phyloP scores from a whole-genome alignment of 1,139 yeast genomes.

The Yamadazyma buinensis region DNA sequence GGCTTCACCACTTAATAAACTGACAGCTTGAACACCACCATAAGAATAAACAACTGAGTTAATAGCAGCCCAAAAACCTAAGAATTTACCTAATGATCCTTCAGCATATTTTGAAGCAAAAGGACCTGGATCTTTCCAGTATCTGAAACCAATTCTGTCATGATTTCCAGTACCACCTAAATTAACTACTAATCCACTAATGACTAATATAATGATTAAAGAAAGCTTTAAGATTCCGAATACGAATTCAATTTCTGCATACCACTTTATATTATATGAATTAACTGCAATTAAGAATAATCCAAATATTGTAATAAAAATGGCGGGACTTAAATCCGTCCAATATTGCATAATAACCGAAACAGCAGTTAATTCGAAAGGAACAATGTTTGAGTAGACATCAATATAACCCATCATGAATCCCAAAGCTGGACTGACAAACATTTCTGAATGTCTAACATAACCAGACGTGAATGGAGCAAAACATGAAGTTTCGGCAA shows the following conservation, averaged over 20 bases:
- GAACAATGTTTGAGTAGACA: constrained; percentile 39
- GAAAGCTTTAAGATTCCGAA: constrained; percentile 47
- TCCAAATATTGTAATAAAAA: constrained; percentile 40
- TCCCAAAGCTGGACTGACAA: constrained; percentile 62
- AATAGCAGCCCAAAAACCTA: constrained; percentile 71
- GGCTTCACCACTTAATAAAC: constrained; percentile 85
- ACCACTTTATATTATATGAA: constrained; percentile 40
- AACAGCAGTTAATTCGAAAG: constrained; percentile 40
- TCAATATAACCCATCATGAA: constrained; percentile 60
- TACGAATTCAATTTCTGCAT: constrained; percentile 42
- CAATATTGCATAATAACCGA: constrained; percentile 41
- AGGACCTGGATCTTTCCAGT: constrained; percentile 44
- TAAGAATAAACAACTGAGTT: constrained; percentile 80
- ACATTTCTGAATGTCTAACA: constrained; percentile 50
- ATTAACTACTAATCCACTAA: constrained; percentile 39
- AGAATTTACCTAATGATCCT: constrained; percentile 57
- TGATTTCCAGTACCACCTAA: constrained; percentile 34
- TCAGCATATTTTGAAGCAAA: constrained; percentile 48
- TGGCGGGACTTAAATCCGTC: constrained; percentile 34
- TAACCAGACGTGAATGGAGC: constrained; percentile 62
- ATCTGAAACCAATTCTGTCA: constrained; percentile 36
- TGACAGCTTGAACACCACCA: constrained; percentile 54
- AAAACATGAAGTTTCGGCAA: constrained; percentile 58
- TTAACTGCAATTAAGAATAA: constrained; percentile 33
- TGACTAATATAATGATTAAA: constrained; percentile 48